Conservation (phyloP, 768 basidiomycete species). For the Tremella fuciformis region DNA sequence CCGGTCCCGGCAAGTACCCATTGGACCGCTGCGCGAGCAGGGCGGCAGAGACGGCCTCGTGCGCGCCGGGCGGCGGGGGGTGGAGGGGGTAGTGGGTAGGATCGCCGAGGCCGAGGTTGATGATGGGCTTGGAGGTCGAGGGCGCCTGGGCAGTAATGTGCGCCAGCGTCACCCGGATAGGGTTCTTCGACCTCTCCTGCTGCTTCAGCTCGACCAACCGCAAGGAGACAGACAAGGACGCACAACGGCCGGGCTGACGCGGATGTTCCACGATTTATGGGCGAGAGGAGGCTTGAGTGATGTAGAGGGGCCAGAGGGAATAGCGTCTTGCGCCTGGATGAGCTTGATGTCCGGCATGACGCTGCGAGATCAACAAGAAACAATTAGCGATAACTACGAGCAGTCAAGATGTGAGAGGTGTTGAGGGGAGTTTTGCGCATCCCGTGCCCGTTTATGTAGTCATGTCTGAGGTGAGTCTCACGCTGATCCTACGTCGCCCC, state of each 20-base stretch:
- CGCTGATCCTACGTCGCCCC: too few species aligned
- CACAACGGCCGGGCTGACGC: constrained; percentile 40
- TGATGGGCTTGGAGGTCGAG: constrained; percentile 17
- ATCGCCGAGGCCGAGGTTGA: constrained; percentile 53
- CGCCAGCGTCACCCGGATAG: constrained; percentile 44
- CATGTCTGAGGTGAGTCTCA: not conserved
- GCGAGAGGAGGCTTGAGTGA: constrained; percentile 12
- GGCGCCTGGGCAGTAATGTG: constrained; percentile 35
- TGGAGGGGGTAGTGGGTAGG: constrained; percentile 51
- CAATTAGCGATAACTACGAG: too few species aligned
- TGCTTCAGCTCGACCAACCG: not conserved
- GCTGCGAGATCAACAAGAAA: too few species aligned
- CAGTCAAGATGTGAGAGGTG: too few species aligned
- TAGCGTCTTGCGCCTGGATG: constrained; percentile 14
- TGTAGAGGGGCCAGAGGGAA: not conserved
- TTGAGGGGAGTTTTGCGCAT: not conserved
- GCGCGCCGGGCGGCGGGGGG: constrained; percentile 40
- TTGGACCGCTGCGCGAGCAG: constrained; percentile 35
- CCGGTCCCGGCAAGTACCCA: constrained; percentile 49
- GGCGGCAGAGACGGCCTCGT: constrained; percentile 39
- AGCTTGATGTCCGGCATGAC: constrained; percentile 26
- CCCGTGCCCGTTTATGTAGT: constrained; percentile 1
- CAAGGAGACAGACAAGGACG: constrained; percentile 9
- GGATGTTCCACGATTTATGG: constrained; percentile 35
- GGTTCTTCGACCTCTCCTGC: constrained; percentile 44